Evolutionary conservation across 2,329 filamentous ascomycete species (phyloP), one percentile per base, ranked within the genome.

Genomic region (Fusarium subglutinans): DNA sequence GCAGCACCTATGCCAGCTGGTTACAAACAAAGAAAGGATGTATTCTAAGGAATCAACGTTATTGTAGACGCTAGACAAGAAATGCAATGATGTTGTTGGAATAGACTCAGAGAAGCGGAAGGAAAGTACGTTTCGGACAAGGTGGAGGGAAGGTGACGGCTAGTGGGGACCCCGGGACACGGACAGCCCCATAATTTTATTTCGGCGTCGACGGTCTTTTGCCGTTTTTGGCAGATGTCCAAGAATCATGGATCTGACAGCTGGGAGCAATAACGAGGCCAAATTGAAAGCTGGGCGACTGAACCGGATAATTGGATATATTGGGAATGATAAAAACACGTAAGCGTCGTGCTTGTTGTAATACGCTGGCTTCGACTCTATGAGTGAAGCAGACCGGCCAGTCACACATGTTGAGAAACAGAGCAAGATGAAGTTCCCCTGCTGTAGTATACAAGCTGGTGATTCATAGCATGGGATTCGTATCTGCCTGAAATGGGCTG

Each of bases 91-190:
- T 40, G 44, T 43, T 55, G 57, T 66, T 57, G 8, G 60, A 51
- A 37, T 33, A 41, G 28, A 30, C 41, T 43, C 37, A 30, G n/a
- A 40, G 43, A 40, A 38, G 60, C 38, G 37, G 53, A 63, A 35
- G 60, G 60, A 35, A 56, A 50, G 41, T 47, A 45, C 55, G 45
- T 37, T 72, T 74, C 71, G 71, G 71, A 68, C 38, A 55, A 53
- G 58, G 70, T 74, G 70, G 71, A 72, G 71, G 69, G 72, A 51
- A 61, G 61, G 50, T 56, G 44, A 71, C 70, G 72, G 72, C 54
- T 64, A 43, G 72, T 57, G 69, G 72, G 63, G 68, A 72, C 40
- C 55, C 66, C 56, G 71, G 71, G 47, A 44, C 55, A 45, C 58
- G 71, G 54, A 24, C 38, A 37, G 38, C 35, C 45, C 50, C 59